Evolutionary conservation across 148 eudicot genomes (phyloP).

Genomic region (Limonium bicolor): DNA sequence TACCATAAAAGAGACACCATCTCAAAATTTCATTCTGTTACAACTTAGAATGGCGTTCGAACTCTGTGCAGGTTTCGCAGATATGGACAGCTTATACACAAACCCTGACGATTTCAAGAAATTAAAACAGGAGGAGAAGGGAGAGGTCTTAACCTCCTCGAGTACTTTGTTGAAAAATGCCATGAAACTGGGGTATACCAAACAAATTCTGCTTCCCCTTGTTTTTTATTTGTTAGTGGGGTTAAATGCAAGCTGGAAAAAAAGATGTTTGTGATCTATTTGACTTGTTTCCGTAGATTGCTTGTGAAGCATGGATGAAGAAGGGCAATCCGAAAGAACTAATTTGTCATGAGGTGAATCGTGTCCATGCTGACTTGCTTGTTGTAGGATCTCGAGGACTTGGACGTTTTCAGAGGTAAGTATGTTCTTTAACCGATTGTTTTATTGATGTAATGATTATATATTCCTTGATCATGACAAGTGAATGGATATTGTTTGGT

Average conservation of each 20-base stretch:
- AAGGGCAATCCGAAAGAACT: slow-evolving; percentile 81
- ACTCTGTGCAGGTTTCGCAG: slow-evolving; percentile 95
- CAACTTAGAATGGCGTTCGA: no score
- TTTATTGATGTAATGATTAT: no score
- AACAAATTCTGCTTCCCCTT: background rate
- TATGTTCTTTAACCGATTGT: no score
- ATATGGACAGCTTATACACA: slow-evolving; percentile 76
- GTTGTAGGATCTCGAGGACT: slow-evolving; percentile 95
- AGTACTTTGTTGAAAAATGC: slow-evolving; percentile 67
- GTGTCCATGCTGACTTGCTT: slow-evolving; percentile 71
- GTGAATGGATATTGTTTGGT: no score
- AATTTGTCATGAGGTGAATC: slow-evolving; percentile 71
- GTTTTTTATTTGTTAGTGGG: no score
- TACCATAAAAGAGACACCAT: no score
- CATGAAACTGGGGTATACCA: slow-evolving; percentile 85
- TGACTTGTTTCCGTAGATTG: slow-evolving; percentile 24
- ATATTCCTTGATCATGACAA: no score
- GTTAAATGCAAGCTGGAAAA: no score
- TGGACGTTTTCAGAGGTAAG: slow-evolving; percentile 97
- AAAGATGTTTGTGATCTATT: no score
- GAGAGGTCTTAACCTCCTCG: slow-evolving; percentile 72
- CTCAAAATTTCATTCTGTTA: no score
- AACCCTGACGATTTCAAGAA: slow-evolving; percentile 87
- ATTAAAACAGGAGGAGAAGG: slow-evolving; percentile 42
- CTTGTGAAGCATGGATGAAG: slow-evolving; percentile 91